phyloP scores from a whole-genome alignment of 208 protist genomes.

The Leishmania tropica region DNA sequence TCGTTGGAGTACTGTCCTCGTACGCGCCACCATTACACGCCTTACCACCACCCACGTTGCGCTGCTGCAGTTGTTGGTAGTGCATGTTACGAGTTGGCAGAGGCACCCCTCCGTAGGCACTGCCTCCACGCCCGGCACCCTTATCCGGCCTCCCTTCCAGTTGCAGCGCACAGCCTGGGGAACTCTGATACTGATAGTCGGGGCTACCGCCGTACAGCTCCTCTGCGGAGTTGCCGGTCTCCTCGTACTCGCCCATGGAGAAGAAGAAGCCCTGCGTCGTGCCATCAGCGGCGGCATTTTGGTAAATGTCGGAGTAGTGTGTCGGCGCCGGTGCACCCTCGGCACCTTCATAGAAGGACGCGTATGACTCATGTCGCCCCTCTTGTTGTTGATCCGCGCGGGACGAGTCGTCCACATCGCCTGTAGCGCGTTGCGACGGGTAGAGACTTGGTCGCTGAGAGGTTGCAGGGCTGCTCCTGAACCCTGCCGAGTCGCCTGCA shows the following conservation, averaged over 20 bases:
- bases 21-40: not conserved
- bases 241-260: conserved; percentile 16
- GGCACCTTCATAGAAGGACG: conserved; percentile 16
- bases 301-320: conserved; percentile 12
- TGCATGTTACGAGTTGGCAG: not conserved
- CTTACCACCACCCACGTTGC: not conserved
- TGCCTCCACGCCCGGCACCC: not conserved
- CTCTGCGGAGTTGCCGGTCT: not conserved
- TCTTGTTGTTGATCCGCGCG: not conserved
- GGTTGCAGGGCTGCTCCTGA: conserved; percentile 1
- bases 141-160: not conserved
- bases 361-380: not conserved
- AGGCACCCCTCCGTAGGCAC: not conserved
- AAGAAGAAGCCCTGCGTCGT: conserved; percentile 27
- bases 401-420: not conserved
- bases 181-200: not conserved
- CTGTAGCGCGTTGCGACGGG: not conserved
- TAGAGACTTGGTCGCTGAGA: conserved; percentile 1
- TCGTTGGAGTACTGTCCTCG: not conserved
- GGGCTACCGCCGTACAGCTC: conserved; percentile 18
- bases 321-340: not conserved
- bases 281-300: conserved; percentile 9
- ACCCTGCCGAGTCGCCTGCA: not conserved
- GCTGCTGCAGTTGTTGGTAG: not conserved
- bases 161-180: not conserved